Percentiles rank a stretch among this genome's conserved stretches.
These are phyloP conservation scores for Cytospora mali DNA, from an alignment of 2,329 filamentous ascomycete species.

Conservation along the genomic window DNA sequence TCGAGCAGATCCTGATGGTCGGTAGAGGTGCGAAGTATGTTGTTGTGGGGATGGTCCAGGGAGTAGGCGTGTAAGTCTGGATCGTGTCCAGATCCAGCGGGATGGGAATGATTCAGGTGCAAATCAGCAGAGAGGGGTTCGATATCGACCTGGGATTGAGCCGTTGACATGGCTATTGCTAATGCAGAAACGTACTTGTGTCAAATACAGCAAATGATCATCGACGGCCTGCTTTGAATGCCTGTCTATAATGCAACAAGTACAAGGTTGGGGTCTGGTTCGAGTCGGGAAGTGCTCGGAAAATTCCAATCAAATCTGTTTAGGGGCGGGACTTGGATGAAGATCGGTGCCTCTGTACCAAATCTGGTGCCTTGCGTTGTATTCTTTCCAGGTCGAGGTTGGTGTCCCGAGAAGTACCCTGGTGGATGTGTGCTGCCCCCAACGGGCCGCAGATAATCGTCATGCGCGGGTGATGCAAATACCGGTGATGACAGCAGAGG, in stretches of 20 bases:
- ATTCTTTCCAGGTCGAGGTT: slow-evolving; percentile 3
- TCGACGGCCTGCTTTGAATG: slow-evolving; percentile 33
- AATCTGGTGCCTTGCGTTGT: background rate
- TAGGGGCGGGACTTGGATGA: slow-evolving; percentile 5
- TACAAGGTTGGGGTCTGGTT: slow-evolving; percentile 18
- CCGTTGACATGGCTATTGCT: slow-evolving; percentile 44
- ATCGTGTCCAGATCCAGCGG: slow-evolving; percentile 36
- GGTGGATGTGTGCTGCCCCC: slow-evolving; percentile 1
- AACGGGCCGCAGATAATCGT: slow-evolving; percentile 6
- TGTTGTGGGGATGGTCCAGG: slow-evolving; percentile 38
- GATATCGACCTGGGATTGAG: slow-evolving; percentile 37
- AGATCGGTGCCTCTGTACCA: slow-evolving; percentile 6
- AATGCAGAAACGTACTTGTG: slow-evolving; percentile 27
- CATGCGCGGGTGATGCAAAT: slow-evolving; percentile 4
- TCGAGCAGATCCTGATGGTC: slow-evolving; percentile 44
- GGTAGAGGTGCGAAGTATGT: slow-evolving; percentile 7
- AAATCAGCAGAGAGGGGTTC: slow-evolving; percentile 39
- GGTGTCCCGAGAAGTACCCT: slow-evolving; percentile 18
- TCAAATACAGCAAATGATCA: slow-evolving; percentile 33
- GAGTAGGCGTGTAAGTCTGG: slow-evolving; percentile 40
- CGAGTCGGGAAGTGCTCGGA: slow-evolving; percentile 22
- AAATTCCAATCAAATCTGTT: slow-evolving; percentile 16
- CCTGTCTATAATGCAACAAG: slow-evolving; percentile 16
- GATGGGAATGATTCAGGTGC: slow-evolving; percentile 41
- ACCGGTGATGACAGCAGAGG: slow-evolving; percentile 6